These are phyloP conservation scores for Acrasis kona DNA, from an alignment of 78 protist genomes.

Conservation along the genomic window DNA sequence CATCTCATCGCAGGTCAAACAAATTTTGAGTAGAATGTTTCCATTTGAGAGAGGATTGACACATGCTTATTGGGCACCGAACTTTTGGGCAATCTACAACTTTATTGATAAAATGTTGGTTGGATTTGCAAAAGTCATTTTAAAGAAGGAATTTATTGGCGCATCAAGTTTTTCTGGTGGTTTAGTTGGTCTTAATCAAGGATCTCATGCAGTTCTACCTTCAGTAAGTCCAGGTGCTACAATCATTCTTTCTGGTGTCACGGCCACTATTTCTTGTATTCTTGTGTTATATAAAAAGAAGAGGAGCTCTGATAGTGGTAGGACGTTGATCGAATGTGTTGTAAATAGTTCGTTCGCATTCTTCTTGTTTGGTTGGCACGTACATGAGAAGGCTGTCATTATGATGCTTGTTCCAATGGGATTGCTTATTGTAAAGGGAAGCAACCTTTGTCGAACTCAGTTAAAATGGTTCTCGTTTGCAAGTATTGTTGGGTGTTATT, in stretches of 20 bases:
- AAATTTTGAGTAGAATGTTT: constrained; percentile 67
- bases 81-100: constrained; percentile 79
- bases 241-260: constrained; percentile 5
- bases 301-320: too few relatives aligned
- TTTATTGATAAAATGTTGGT: constrained; percentile 41
- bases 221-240: constrained; percentile 37
- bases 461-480: background rate
- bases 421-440: background rate
- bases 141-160: background rate
- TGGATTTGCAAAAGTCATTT: background rate
- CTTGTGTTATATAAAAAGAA: background rate
- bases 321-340: background rate
- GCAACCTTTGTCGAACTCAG: too few relatives aligned
- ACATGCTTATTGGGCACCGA: constrained; percentile 95
- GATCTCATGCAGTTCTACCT: constrained; percentile 44
- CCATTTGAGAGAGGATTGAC: constrained; percentile 89
- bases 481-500: background rate
- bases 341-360: constrained; percentile 20
- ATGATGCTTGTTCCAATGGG: constrained; percentile 42
- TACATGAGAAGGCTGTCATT: constrained; percentile 92
- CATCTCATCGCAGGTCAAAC: constrained; percentile 33
- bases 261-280: constrained; percentile 5
- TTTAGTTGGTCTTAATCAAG: constrained; percentile 36
- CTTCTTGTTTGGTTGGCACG: constrained; percentile 89
- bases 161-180: constrained; percentile 49